Evolutionary conservation across 768 basidiomycete species (phyloP), one percentile per base, ranked within the genome.

Genomic region (Collybia sp.): DNA sequence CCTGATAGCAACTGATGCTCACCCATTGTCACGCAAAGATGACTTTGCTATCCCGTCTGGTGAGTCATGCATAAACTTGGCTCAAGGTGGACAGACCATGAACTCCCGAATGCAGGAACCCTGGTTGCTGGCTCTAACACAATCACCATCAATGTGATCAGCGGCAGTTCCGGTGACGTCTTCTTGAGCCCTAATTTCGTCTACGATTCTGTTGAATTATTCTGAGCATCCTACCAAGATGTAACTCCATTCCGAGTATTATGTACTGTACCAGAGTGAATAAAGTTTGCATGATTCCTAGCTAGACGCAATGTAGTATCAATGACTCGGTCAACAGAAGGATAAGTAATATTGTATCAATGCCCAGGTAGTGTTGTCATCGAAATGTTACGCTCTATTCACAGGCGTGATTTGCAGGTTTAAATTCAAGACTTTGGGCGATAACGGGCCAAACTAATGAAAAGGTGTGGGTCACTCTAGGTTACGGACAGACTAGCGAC

Each of bases 381-480:
- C 13, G 35, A 38, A 16, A 9, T 16, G 37, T 36, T 12, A 13
- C 10, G 9, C 10, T 19, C 19, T 38, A 38, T 38, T 16, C 10
- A 8, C 6, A 9, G 3, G 15, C 12, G 19, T 38, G 37, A 38
- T 38, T 38, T 38, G 37, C 12, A 16, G 45, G 71, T 44, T 73
- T 76, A 54, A 82, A 84, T 50, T 84, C 82, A 18, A 86, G 64
- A 48, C 77, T 77, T 42, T 76, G 72, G 0, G 79, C 73, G 49
- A 86, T 85, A 20, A 77, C 62, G 2, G 83, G 83, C 84, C 84
- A 86, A 12, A 86, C 83, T 82, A 35, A 38, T 38, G 34, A 42
- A 46, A 37, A 1, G 30, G n/a, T 69, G 44, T 50, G 40, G 38
- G 37, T 12, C 6, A 40, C 5, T 33, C 39, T 30, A 38, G 20